phyloP scores from a whole-genome alignment of 2,329 filamentous ascomycete genomes.

The Leptographium flavum region DNA sequence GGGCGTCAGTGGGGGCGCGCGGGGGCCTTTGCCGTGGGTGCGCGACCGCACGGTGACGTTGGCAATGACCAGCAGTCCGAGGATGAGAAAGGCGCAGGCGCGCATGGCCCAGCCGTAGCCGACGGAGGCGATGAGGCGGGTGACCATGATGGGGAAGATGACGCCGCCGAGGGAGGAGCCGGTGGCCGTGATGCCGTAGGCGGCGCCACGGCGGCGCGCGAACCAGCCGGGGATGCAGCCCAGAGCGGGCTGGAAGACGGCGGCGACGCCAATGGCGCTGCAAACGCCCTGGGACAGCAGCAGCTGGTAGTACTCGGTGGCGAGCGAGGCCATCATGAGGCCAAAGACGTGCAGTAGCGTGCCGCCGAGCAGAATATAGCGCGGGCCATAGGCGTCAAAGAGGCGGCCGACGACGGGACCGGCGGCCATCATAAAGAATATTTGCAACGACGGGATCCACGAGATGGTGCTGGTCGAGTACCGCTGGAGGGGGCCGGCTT shows the following conservation, averaged over 20 bases:
- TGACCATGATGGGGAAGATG: conserved; percentile 17
- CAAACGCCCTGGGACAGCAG: conserved; percentile 14
- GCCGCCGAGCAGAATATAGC: conserved; percentile 31
- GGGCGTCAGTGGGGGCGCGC: not conserved
- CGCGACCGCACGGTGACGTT: conserved; percentile 13
- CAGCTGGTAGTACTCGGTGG: conserved; percentile 17
- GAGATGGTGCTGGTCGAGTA: conserved; percentile 41
- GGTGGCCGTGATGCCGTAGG: conserved; percentile 14
- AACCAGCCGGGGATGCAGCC: conserved; percentile 13
- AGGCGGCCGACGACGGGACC: conserved; percentile 44
- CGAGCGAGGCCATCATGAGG: conserved; percentile 42
- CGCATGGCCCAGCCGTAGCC: conserved; percentile 18
- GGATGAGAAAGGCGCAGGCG: conserved; percentile 15
- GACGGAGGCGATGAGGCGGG: conserved; percentile 12
- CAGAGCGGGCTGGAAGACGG: conserved; percentile 13
- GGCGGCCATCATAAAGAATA: conserved; percentile 31
- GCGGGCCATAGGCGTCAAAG: conserved; percentile 45
- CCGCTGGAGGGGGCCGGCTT: conserved; percentile 28
- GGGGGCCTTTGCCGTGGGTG: conserved; percentile 5
- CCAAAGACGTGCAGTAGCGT: conserved; percentile 38
- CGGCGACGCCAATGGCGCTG: conserved; percentile 11
- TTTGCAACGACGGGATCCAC: conserved; percentile 42
- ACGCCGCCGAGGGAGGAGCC: conserved; percentile 17
- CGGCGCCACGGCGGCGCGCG: conserved; percentile 12
- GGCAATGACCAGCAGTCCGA: conserved; percentile 14